These are phyloP conservation scores for Sporothrix variecibatus DNA, from an alignment of 2,329 filamentous ascomycete genomes.

Conservation along the genomic window DNA sequence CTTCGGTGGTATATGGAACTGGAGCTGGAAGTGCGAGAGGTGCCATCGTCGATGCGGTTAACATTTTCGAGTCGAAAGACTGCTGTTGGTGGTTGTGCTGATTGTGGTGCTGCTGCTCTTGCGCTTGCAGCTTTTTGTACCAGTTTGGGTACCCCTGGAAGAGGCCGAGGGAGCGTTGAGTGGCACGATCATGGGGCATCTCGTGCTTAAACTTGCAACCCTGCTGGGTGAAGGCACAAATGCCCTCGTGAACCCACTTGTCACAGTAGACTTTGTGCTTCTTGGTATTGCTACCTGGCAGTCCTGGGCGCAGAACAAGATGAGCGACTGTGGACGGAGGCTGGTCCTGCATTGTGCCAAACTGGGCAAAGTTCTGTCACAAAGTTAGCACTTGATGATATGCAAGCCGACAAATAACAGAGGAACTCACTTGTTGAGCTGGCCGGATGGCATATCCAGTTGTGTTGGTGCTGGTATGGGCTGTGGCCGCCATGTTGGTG, in stretches of 20 bases:
- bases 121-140: slow-evolving; percentile 56
- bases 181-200: slow-evolving; percentile 72
- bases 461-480: neutral
- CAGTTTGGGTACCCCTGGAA: slow-evolving; percentile 63
- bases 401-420: too few relatives aligned
- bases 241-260: slow-evolving; percentile 84
- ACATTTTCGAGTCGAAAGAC: too few relatives aligned
- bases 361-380: neutral
- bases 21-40: neutral
- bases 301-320: neutral
- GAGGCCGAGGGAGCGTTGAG: slow-evolving; percentile 70
- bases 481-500: neutral
- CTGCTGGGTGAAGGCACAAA: slow-evolving; percentile 81
- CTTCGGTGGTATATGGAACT: neutral
- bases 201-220: slow-evolving; percentile 90
- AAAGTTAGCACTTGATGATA: neutral
- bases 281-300: slow-evolving; percentile 37
- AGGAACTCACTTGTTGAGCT: neutral
- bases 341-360: neutral
- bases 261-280: slow-evolving; percentile 75
- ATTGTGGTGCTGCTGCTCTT: slow-evolving; percentile 37
- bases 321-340: neutral
- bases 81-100: slow-evolving; percentile 13
- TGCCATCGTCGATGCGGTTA: neutral
- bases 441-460: neutral